Evolutionary conservation across 2,329 filamentous ascomycete genomes (phyloP), one percentile per base, ranked within the genome.

Genomic region (Penicillium sp.): DNA sequence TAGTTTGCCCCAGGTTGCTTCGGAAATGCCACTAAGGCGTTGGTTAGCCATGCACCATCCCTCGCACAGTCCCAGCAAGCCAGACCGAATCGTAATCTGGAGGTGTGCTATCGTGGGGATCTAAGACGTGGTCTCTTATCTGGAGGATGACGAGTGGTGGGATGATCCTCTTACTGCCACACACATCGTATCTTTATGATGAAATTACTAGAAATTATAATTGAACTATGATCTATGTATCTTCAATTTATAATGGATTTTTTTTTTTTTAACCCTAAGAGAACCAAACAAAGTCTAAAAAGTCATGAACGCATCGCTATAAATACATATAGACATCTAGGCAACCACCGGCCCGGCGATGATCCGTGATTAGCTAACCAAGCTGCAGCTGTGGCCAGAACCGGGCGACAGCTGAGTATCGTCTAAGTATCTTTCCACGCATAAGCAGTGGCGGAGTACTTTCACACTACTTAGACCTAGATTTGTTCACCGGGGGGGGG

Each of bases 401-500:
- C 48, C 44, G 52, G 45, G 44, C 48, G 35, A 55, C 31, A 26
- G 48, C 14, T 22, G 35, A 14, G 53, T 60, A 56, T 59, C 57
- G 50, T 45, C 13, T 16, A 64, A 56, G 64, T 64, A 66, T 56
- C 61, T 60, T 62, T 50, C 10, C 51, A 55, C 57, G 55, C 48
- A 44, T 52, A 57, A 50, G 60, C 59, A 58, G 63, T 66, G 64
- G 62, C 64, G 60, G 62, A 66, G 60, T 66, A 66, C 63, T 60
- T 65, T 54, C 52, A 21, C 55, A 49, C 45, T 63, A 58, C 59
- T 48, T 57, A 29, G 39, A 31, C 19, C 33, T 50, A 21, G 46
- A 11, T 48, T 29, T 35, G 16, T 29, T 21, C 33, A 1, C n/a
- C n/a, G n/a, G n/a, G n/a, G n/a, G n/a, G n/a, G n/a, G n/a, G n/a